These are phyloP conservation scores for Colletotrichum sp. DNA, from an alignment of 2,329 filamentous ascomycete species.

Conservation along the genomic window DNA sequence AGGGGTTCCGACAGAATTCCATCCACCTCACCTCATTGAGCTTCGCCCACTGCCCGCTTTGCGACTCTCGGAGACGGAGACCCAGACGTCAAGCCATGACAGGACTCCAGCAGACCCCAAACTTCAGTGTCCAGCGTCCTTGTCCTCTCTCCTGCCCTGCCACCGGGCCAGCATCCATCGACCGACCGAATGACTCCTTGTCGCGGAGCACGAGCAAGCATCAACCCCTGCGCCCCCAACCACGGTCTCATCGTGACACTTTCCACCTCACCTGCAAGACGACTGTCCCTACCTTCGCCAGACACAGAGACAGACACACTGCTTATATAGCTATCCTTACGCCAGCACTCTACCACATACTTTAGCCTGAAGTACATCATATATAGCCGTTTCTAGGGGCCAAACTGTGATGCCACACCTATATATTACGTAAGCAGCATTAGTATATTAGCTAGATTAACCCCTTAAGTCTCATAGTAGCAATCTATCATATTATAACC, in stretches of 20 bases:
- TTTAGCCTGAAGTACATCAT: neutral
- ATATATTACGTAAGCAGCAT: too few species aligned
- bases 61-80: neutral
- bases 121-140: neutral
- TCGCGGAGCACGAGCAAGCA: neutral
- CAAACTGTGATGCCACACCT: too few species aligned
- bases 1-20: neutral
- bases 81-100: neutral
- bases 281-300: neutral
- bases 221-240: neutral
- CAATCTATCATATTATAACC: too few species aligned
- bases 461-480: too few species aligned
- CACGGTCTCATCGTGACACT: slow-evolving; percentile 8
- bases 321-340: neutral
- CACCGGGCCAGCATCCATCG: neutral
- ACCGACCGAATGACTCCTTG: neutral
- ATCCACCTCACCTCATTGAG: neutral
- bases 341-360: neutral
- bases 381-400: slow-evolving; percentile 2
- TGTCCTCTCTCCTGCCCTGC: neutral
- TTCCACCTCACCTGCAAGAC: neutral
- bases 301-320: neutral
- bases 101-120: neutral
- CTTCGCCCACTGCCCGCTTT: neutral
- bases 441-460: too few species aligned